These are phyloP conservation scores for Pholiota molesta DNA, from an alignment of 768 basidiomycete species.

Conservation along the genomic window DNA sequence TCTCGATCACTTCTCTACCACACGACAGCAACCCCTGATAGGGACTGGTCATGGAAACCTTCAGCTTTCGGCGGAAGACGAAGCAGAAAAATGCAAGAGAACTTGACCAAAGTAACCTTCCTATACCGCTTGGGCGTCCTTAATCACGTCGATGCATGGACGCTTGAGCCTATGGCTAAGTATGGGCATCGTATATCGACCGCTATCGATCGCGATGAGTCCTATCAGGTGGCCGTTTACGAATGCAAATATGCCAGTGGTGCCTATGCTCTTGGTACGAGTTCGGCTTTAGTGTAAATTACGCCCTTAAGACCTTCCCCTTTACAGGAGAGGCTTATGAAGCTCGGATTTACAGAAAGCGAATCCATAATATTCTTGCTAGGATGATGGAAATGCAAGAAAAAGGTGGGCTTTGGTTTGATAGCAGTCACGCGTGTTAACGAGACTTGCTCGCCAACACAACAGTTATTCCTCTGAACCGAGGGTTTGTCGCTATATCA, in stretches of 20 bases:
- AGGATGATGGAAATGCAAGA: slow-evolving; percentile 20
- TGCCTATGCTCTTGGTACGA: slow-evolving; percentile 24
- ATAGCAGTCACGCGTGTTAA: not conserved
- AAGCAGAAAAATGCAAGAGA: not conserved
- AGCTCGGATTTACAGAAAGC: slow-evolving; percentile 22
- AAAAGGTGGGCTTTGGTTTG: slow-evolving; percentile 9
- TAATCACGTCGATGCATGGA: slow-evolving; percentile 22
- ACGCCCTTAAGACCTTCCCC: not conserved
- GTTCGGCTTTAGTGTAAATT: not conserved
- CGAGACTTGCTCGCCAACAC: no score
- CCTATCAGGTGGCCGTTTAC: no score
- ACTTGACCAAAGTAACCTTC: slow-evolving; percentile 7
- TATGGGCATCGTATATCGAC: slow-evolving; percentile 16
- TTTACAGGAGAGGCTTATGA: slow-evolving; percentile 24
- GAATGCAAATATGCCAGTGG: no score
- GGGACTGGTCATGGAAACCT: no score
- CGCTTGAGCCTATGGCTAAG: slow-evolving; percentile 20
- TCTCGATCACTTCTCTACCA: slow-evolving; percentile 22
- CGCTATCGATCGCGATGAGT: slow-evolving; percentile 22
- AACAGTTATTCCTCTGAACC: slow-evolving; percentile 9
- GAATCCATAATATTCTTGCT: slow-evolving; percentile 17
- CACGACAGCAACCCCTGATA: no score
- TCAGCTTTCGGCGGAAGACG: not conserved
- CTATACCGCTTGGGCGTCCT: slow-evolving; percentile 5
- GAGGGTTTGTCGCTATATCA: not conserved